phyloP scores from a whole-genome alignment of 1,284 basidiomycete species.

The Exobasidium rhododendri region DNA sequence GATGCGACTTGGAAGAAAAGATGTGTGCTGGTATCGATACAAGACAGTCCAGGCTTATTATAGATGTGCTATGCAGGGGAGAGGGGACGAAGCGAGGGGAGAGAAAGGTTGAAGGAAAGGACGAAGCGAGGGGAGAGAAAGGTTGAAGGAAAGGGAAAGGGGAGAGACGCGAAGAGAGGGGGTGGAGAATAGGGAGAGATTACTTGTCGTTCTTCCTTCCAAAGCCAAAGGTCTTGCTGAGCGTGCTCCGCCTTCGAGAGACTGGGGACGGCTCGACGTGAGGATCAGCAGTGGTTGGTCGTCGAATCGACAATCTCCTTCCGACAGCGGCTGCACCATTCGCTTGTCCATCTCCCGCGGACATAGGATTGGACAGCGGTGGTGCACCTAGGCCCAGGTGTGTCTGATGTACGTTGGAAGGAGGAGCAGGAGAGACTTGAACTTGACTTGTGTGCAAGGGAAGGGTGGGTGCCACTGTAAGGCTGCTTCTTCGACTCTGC shows the following conservation, averaged over 20 bases:
- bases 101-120: no score
- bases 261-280: background rate
- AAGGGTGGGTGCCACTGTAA: background rate
- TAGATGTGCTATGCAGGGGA: no score
- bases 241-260: slow-evolving; percentile 1
- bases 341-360: no score
- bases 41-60: no score
- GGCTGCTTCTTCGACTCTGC: slow-evolving; percentile 21
- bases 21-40: no score
- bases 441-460: background rate
- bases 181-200: no score
- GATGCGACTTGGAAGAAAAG: no score
- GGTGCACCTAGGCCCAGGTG: background rate
- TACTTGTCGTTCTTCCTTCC: slow-evolving; percentile 5
- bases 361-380: background rate
- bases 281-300: slow-evolving; percentile 9
- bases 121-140: no score
- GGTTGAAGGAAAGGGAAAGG: no score
- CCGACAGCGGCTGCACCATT: background rate
- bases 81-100: no score
- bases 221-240: slow-evolving; percentile 12
- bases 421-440: background rate
- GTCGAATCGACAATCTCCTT: background rate
- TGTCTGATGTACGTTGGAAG: background rate
- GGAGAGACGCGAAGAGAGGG: no score